These are phyloP conservation scores for Neonectria coccinea DNA, from an alignment of 2,329 filamentous ascomycete genomes.

Conservation along the genomic window DNA sequence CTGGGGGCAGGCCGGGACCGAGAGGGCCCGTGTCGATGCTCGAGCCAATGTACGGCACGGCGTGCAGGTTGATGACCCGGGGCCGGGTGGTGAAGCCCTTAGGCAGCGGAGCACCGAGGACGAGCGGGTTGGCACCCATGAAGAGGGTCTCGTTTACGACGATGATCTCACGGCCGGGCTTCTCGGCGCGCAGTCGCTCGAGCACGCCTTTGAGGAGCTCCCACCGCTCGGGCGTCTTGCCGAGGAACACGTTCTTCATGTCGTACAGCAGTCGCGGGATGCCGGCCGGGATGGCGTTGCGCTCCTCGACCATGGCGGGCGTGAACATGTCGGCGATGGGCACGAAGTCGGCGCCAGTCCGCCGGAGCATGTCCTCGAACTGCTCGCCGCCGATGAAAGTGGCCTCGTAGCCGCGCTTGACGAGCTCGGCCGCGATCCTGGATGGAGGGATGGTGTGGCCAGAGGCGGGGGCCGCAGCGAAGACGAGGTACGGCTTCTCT, in stretches of 20 bases:
- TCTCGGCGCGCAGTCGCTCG: conserved; percentile 47
- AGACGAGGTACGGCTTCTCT: conserved; percentile 48
- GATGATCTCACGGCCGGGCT: conserved; percentile 54
- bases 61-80: conserved; percentile 55
- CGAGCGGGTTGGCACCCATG: conserved; percentile 53
- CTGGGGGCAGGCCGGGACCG: conserved; percentile 53
- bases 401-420: conserved; percentile 55
- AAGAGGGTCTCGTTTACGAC: conserved; percentile 57
- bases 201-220: conserved; percentile 51
- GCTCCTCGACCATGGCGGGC: conserved; percentile 36
- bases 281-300: conserved; percentile 34
- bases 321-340: conserved; percentile 21
- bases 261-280: conserved; percentile 48
- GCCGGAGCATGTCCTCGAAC: conserved; percentile 51
- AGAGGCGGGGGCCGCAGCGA: conserved; percentile 42
- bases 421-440: conserved; percentile 52
- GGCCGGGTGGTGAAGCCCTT: conserved; percentile 51
- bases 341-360: conserved; percentile 54
- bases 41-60: conserved; percentile 50
- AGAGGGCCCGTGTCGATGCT: conserved; percentile 56
- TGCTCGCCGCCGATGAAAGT: conserved; percentile 55
- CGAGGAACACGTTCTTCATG: conserved; percentile 40
- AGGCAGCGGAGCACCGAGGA: conserved; percentile 52
- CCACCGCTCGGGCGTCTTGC: conserved; percentile 49
- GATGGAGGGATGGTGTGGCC: conserved; percentile 50